Percentiles rank a stretch among this genome's conserved stretches.
Conservation (phyloP, 2,329 filamentous ascomycete genomes). For the Byssochlamys sp. region DNA sequence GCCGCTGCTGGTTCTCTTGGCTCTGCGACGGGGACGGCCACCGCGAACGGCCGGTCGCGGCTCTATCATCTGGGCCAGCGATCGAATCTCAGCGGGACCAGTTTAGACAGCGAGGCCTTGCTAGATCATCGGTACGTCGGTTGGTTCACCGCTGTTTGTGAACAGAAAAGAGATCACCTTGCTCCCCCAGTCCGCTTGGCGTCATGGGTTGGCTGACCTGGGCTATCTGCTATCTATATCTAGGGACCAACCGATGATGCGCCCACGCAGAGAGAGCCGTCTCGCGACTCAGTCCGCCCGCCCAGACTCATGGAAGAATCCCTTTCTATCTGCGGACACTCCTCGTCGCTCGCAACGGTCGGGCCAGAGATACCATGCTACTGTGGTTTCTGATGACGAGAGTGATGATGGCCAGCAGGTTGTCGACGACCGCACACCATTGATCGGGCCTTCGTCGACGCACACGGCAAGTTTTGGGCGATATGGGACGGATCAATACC, state of each 20-base stretch:
- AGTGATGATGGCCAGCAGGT: conserved; percentile 20
- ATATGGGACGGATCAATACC: conserved; percentile 9
- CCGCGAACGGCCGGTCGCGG: conserved; percentile 30
- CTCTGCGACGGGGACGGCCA: conserved; percentile 13
- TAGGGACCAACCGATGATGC: conserved; percentile 53
- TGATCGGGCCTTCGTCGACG: conserved; percentile 34
- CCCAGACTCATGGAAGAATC: conserved; percentile 13
- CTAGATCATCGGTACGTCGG: conserved; percentile 67
- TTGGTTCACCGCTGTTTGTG: not conserved
- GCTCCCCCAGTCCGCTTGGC: not conserved
- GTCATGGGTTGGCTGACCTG: not conserved
- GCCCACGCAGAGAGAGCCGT: conserved; percentile 51
- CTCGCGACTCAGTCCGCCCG: conserved; percentile 27
- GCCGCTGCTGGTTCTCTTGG: conserved; percentile 30
- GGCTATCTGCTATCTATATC: conserved; percentile 10
- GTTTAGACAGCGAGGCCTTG: conserved; percentile 77
- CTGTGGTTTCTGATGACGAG: conserved; percentile 6
- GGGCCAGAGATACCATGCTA: not conserved
- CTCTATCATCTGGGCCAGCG: conserved; percentile 46
- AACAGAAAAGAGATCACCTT: not conserved
- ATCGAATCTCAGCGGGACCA: conserved; percentile 63
- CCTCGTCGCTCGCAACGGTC: conserved; percentile 3
- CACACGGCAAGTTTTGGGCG: conserved; percentile 19
- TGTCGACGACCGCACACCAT: conserved; percentile 45
- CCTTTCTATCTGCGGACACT: conserved; percentile 1